These are phyloP conservation scores for Mortierella sp. DNA, from an alignment of 371 early-diverging fungal genomes.

Conservation along the genomic window DNA sequence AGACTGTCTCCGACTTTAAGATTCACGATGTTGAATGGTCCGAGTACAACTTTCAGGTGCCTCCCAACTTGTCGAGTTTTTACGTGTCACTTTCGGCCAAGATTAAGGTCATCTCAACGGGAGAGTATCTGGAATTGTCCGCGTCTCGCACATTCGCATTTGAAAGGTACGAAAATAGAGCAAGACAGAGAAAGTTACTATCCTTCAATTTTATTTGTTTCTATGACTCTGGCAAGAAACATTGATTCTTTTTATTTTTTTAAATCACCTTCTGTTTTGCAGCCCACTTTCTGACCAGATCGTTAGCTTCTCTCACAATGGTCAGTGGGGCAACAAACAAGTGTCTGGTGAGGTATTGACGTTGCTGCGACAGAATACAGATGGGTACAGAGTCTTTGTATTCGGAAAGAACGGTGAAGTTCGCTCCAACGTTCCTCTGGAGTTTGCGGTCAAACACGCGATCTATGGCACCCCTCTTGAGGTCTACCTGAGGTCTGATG, in stretches of 20 bases:
- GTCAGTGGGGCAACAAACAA: slow-evolving; percentile 3
- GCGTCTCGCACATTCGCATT: slow-evolving; percentile 7
- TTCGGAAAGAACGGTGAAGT: slow-evolving; percentile 67
- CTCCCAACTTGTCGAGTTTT: slow-evolving; percentile 47
- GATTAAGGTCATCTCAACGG: slow-evolving; percentile 49
- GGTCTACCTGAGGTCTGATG: slow-evolving; percentile 54
- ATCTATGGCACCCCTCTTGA: slow-evolving; percentile 19
- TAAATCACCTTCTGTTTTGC: not conserved
- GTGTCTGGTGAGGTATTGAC: slow-evolving; percentile 37
- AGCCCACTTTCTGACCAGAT: slow-evolving; percentile 28
- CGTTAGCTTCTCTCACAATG: slow-evolving; percentile 18
- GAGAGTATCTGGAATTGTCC: slow-evolving; percentile 19
- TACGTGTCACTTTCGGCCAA: slow-evolving; percentile 52
- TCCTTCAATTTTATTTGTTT: too few relatives aligned
- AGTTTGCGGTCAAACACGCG: slow-evolving; percentile 48
- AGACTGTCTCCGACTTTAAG: slow-evolving; percentile 45
- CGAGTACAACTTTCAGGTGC: slow-evolving; percentile 43
- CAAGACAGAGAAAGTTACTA: too few relatives aligned
- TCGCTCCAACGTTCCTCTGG: slow-evolving; percentile 46
- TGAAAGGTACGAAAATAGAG: slow-evolving; percentile 17
- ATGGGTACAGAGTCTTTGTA: slow-evolving; percentile 56
- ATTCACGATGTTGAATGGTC: slow-evolving; percentile 49
- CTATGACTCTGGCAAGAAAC: too few relatives aligned
- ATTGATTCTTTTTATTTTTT: too few relatives aligned
- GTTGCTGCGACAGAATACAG: slow-evolving; percentile 36